These are phyloP conservation scores for Clarireedia paspali DNA, from an alignment of 2,329 filamentous ascomycete species.

Conservation along the genomic window DNA sequence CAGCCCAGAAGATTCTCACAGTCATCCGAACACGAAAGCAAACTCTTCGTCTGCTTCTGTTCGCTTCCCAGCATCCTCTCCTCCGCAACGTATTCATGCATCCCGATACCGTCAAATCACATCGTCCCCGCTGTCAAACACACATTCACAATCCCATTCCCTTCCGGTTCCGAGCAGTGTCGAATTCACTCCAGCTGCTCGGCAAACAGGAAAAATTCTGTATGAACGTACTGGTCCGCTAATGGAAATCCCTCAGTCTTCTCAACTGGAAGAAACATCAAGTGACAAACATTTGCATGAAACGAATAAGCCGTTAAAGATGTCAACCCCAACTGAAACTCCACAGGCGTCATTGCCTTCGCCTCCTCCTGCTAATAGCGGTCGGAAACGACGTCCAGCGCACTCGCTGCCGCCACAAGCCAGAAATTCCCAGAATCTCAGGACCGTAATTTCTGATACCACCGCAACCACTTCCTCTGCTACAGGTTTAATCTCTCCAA, in stretches of 20 bases:
- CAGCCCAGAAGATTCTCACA: not conserved
- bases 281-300: too few relatives aligned
- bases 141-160: too few relatives aligned
- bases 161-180: not conserved
- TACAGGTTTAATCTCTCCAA: not conserved
- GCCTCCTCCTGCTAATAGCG: constrained; percentile 1
- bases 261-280: too few relatives aligned
- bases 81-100: not conserved
- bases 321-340: not conserved
- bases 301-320: too few relatives aligned
- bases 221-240: not conserved
- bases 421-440: not conserved
- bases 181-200: not conserved
- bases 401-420: not conserved
- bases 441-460: not conserved
- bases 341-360: not conserved
- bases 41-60: not conserved
- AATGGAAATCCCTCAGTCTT: too few relatives aligned
- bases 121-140: not conserved
- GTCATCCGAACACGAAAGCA: not conserved
- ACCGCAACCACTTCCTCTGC: not conserved
- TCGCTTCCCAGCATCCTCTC: not conserved
- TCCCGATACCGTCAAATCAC: not conserved
- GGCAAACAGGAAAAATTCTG: not conserved
- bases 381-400: not conserved